A percentile compares a stretch with the other conserved stretches of the same genome.
These are phyloP conservation scores for Achaetomium macrosporum DNA, from an alignment of 2,329 filamentous ascomycete species.

Conservation along the genomic window DNA sequence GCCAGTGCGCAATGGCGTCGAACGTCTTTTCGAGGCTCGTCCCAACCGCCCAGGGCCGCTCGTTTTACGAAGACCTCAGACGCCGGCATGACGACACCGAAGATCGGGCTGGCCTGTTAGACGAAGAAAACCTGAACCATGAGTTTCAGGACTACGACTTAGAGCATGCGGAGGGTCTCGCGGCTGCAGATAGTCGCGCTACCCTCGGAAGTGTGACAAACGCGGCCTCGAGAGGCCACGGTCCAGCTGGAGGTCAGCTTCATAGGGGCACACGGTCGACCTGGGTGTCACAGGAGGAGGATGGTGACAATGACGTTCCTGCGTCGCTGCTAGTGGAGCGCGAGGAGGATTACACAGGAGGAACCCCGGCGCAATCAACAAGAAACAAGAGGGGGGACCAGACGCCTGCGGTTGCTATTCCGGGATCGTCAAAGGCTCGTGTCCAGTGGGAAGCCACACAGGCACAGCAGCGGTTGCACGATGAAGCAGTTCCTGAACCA, in stretches of 20 bases:
- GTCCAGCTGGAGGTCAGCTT: conserved; percentile 11
- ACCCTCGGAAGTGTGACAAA: conserved; percentile 36
- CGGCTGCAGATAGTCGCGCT: conserved; percentile 41
- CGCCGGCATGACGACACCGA: conserved; percentile 39
- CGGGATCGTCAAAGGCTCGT: conserved; percentile 40
- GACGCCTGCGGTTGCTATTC: conserved; percentile 28
- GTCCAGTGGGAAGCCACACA: conserved; percentile 52
- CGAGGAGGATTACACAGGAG: conserved; percentile 30
- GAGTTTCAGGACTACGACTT: conserved; percentile 47
- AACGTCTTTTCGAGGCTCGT: conserved; percentile 44
- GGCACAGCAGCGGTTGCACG: conserved; percentile 46
- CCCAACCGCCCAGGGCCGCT: conserved; percentile 32
- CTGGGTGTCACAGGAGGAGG: conserved; percentile 37
- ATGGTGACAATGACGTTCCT: conserved; percentile 56
- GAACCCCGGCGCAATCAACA: conserved; percentile 15
- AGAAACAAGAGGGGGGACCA: conserved; percentile 19
- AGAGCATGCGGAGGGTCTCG: conserved; percentile 38
- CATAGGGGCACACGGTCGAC: conserved; percentile 24
- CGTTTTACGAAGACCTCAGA: conserved; percentile 47
- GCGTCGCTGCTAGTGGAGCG: conserved; percentile 57
- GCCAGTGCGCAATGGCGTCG: conserved; percentile 35
- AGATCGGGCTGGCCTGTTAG: conserved; percentile 38
- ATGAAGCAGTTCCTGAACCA: conserved; percentile 30
- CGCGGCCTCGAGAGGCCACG: conserved; percentile 12
- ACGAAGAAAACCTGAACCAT: conserved; percentile 50